Evolutionary conservation across 2,329 filamentous ascomycete species (phyloP), one percentile per base, ranked within the genome.

Genomic region (Pseudogymnoascus sp.): DNA sequence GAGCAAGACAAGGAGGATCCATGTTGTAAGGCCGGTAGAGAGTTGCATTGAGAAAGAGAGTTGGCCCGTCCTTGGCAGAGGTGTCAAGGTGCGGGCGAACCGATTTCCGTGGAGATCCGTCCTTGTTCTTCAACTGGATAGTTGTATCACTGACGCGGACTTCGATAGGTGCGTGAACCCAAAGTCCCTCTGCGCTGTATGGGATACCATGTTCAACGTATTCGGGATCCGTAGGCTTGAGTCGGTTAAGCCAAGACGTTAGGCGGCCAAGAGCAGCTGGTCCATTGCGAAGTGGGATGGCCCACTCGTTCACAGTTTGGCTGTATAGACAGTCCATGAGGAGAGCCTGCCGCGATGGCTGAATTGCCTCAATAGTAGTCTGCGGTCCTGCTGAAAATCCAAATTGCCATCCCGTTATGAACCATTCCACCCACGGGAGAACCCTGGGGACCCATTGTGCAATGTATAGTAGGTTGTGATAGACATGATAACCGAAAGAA

Each of bases 261-360:
- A 99, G 82, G 9, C 95, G 86, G 33, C 80, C 83, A 47, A 99
- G 84, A 7, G 91, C 93, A 76, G 97, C 93, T 13, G 93, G 93
- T 0, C 95, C 95, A 68, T 89, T 88, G 67, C 86, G 80, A 0
- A 99, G 81, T 1, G 95, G 93, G 6, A 99, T 83, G 0, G 93
- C 93, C 95, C 95, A 99, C 75, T 99, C 95, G 75, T 99, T 97
- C 68, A 99, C 95, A 71, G 91, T 96, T 73, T 99, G 95, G n/a
- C 90, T 93, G 79, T 97, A 99, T 5, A 97, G 83, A 72, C 95
- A 99, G 78, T 99, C 95, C 90, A 99, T 93, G 62, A 97, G 81
- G 53, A 97, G 83, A 11, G 92, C 93, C 67, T 88, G 80, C 65
- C 89, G 86, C 67, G 89, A 89, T 21, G 88, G 86, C 75, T 97